Evolutionary conservation across 2,329 filamentous ascomycete species (phyloP), one percentile per base, ranked within the genome.

Genomic region (Chrysosporium keratinophilum): DNA sequence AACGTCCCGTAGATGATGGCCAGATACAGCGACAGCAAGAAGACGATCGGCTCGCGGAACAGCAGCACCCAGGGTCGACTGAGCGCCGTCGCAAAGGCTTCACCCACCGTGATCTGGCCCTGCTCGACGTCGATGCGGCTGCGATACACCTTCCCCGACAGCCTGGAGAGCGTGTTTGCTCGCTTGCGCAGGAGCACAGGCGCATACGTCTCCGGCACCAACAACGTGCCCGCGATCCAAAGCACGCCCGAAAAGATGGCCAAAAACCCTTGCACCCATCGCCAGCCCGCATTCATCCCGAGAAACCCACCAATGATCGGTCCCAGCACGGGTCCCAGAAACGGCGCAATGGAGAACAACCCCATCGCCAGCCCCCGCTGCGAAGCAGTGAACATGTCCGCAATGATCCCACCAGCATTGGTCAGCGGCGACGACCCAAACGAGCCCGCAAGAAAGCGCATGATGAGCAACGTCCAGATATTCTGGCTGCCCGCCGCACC

Each of bases 31-130:
- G 78, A 79, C 2, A 81, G 73, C 9, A 85, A 70, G 10, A 84
- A 65, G 20, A 85, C 80, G 58, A 86, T 87, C 1, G 84, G 84
- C 63, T 88, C 84, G 54, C 72, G 71, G 72, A 87, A 83, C 6
- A 88, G 75, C 50, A 88, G 75, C 44, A 83, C 71, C 81, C 83
- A 85, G 1, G 85, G 84, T 2, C 84, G 76, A 48, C 76, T 73
- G n/a, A 85, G 71, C 3, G 79, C 76, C 1, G 76, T 74, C 52
- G 74, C 74, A 64, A 84, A 77, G 39, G 78, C 75, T 52, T 74
- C 65, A 6, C 62, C 63, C n/a, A 79, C 60, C 3, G 69, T 69
- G 23, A 71, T 63, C 39, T 67, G 70, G 28, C 74, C 74, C 46
- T 71, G 68, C 56, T 72, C 69, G 15, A 66, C 66, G 58, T 80